These are phyloP conservation scores for Backusella liffmaniae DNA, from an alignment of 192 early-diverging fungal species.

Conservation along the genomic window DNA sequence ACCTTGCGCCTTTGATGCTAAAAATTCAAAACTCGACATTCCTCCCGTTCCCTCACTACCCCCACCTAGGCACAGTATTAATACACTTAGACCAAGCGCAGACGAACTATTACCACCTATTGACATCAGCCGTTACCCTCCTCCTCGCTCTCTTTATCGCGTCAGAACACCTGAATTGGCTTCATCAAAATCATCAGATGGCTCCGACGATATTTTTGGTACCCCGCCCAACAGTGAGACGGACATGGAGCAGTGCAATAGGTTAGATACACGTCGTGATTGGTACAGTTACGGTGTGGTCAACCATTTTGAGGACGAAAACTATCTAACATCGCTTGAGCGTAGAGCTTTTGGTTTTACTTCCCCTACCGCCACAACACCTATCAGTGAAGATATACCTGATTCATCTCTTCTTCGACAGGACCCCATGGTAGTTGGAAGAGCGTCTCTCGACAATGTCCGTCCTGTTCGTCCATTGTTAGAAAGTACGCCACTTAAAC, in stretches of 20 bases:
- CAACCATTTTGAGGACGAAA: constrained; percentile 27
- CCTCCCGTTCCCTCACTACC: constrained; percentile 12
- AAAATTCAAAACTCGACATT: constrained; percentile 12
- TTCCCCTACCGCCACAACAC: neutral
- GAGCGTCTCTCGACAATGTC: constrained; percentile 22
- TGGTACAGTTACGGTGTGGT: constrained; percentile 29
- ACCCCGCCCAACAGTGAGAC: constrained; percentile 5
- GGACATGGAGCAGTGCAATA: neutral
- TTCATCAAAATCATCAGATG: constrained; percentile 12
- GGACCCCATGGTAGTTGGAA: neutral
- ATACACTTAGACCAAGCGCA: neutral
- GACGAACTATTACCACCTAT: neutral
- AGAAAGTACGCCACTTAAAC: constrained; percentile 17
- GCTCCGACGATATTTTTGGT: neutral
- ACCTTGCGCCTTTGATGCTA: constrained; percentile 33
- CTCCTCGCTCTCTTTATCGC: neutral
- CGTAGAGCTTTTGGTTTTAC: constrained; percentile 26
- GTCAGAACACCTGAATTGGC: constrained; percentile 19
- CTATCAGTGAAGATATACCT: constrained; percentile 10
- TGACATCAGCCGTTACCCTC: neutral
- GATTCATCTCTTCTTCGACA: constrained; percentile 2
- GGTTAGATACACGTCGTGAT: constrained; percentile 6
- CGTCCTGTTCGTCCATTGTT: constrained; percentile 8
- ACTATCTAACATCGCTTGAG: constrained; percentile 32
- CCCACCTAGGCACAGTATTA: neutral